Base-by-base conservation (phyloP, 2,329 filamentous ascomycete genomes). In the Curvularia verruculosa region DNA sequence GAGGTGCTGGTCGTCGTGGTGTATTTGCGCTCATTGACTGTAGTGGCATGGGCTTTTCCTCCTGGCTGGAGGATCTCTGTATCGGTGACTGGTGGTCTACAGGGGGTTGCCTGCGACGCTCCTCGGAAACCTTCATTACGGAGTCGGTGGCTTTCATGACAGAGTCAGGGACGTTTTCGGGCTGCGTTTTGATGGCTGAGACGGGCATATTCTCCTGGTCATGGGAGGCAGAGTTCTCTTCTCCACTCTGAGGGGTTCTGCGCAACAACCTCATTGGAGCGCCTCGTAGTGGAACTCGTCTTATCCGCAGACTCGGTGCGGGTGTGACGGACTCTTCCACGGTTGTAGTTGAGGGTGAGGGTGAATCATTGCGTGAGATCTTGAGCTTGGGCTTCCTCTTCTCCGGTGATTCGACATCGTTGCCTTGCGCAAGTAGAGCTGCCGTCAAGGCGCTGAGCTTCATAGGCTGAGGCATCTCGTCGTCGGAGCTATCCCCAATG, bases 401-500 rank as follows among this genome's bases (percentile, higher is more conserved):
- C 49, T 75, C 72, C 6, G 75, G 75, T 34, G 75, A 77, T 21
- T 68, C 72, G 69, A 75, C 67, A 37, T 80, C 81, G 55, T 80
- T 78, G 37, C 54, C 54, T 52, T 82, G 81, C 21, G 77, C 77
- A 47, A 97, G 83, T 15, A 97, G 82, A 19, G 92, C 93, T 73
- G 95, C 94, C 47, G 94, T 96, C 65, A 95, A 85, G 68, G 93
- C 92, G 74, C 92, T 97, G 74, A 97, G 89, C 79, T 95, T 96
- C 86, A 95, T 92, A 68, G 92, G 92, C 51, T 79, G 71, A 66
- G 91, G 89, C 26, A 96, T 91, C 77, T 97, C 94, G 70, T 97
- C 94, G 77, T 97, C 94, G 23, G 93, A 96, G 81, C 91, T 96
- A 73, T 96, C 93, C 67, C 91, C 88, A 65, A 88, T 79, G 69